These are phyloP conservation scores for Starmerella potacharoeniae DNA, from an alignment of 805 yeast species.

Conservation along the genomic window DNA sequence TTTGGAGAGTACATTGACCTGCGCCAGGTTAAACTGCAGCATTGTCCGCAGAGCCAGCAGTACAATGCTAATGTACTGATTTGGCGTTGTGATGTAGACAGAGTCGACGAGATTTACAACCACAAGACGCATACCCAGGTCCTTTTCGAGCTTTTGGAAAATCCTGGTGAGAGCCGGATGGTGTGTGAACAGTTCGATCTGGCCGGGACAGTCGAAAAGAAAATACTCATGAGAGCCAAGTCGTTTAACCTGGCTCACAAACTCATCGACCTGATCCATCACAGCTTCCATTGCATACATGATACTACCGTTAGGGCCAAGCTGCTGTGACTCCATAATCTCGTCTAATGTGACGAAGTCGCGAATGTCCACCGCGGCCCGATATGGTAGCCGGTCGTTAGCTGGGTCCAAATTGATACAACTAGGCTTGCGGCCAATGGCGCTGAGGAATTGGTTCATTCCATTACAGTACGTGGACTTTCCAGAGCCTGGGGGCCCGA, in stretches of 20 bases:
- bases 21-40: conserved; percentile 89
- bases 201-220: conserved; percentile 80
- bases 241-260: conserved; percentile 44
- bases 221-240: conserved; percentile 53
- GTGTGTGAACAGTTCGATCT: conserved; percentile 87
- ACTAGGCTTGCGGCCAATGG: conserved; percentile 84
- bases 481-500: conserved; percentile 98
- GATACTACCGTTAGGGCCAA: conserved; percentile 87
- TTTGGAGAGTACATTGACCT: conserved; percentile 82
- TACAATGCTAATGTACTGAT: conserved; percentile 75
- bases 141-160: conserved; percentile 51
- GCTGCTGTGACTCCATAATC: conserved; percentile 54
- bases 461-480: conserved; percentile 93
- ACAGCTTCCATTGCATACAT: conserved; percentile 70
- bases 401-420: conserved; percentile 89
- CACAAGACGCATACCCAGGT: conserved; percentile 48
- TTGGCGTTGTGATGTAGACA: conserved; percentile 68
- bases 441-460: conserved; percentile 78
- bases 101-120: conserved; percentile 84
- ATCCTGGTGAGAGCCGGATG: conserved; percentile 62
- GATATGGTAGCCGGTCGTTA: conserved; percentile 58
- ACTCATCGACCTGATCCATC: conserved; percentile 46
- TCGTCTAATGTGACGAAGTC: conserved; percentile 68
- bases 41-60: conserved; percentile 76
- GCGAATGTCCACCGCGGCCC: conserved; percentile 65